Conservation (phyloP, 202 grass and related monocot species). For the Digitaria exilis region DNA sequence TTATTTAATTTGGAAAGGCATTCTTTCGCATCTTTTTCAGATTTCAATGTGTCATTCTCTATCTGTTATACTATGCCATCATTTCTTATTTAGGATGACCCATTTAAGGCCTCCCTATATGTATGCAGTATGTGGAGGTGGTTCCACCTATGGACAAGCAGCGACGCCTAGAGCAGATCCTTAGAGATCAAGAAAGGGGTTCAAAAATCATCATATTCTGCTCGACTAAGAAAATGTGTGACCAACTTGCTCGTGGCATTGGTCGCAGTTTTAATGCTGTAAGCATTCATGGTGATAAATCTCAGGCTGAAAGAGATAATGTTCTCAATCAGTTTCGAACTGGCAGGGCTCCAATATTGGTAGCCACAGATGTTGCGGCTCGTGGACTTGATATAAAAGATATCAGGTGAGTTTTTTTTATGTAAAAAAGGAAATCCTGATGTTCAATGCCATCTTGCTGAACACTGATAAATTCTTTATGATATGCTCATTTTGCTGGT, state of each 20-base stretch:
- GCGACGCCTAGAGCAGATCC: constrained; percentile 88
- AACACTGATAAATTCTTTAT: constrained; percentile 1
- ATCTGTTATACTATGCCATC: constrained; percentile 7
- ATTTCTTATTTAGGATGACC: constrained; percentile 29
- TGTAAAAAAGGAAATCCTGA: not conserved
- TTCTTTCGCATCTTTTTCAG: constrained; percentile 19
- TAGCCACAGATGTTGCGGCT: constrained; percentile 98
- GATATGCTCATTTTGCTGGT: constrained; percentile 4
- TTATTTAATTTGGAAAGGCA: not conserved
- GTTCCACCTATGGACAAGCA: constrained; percentile 82
- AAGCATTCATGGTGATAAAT: constrained; percentile 94
- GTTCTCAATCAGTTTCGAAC: constrained; percentile 89
- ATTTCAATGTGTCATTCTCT: constrained; percentile 10
- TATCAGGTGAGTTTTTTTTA: constrained; percentile 63
- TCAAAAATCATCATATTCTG: constrained; percentile 98
- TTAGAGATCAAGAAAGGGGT: constrained; percentile 89
- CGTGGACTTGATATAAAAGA: constrained; percentile 95
- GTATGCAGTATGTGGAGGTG: constrained; percentile 85
- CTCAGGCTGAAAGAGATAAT: constrained; percentile 86
- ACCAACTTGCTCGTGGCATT: constrained; percentile 77
- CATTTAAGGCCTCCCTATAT: constrained; percentile 17
- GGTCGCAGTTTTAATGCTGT: constrained; percentile 81
- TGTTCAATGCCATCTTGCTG: constrained; percentile 3
- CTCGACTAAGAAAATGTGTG: constrained; percentile 90
- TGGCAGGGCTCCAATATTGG: constrained; percentile 82